Evolutionary conservation across 257 asterid genomes (phyloP).

Genomic region (Ilex aquifolium): DNA sequence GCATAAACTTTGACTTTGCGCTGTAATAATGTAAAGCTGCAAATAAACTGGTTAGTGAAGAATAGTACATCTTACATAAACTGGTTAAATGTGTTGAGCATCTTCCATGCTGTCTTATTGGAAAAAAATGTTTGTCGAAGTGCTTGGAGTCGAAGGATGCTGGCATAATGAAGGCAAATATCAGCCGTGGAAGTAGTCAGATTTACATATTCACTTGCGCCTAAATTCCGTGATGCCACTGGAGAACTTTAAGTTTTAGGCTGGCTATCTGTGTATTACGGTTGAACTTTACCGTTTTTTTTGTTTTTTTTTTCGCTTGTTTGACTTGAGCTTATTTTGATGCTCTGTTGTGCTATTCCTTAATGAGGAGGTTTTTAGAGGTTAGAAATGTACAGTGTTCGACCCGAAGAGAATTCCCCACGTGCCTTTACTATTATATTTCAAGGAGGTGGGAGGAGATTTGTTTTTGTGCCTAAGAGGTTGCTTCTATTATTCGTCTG

Average conservation of each 20-base stretch:
- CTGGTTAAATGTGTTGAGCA: not conserved
- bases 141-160: no score
- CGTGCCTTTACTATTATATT: no score
- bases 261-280: slow-evolving; percentile 9
- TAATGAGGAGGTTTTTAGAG: not conserved
- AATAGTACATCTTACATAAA: not conserved
- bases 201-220: not conserved
- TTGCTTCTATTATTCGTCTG: no score
- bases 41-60: not conserved
- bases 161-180: no score
- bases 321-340: slow-evolving; percentile 27
- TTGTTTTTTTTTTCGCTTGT: slow-evolving; percentile 7
- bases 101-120: not conserved
- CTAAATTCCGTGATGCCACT: not conserved
- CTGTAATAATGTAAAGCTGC: slow-evolving; percentile 3
- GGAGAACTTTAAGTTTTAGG: slow-evolving; percentile 17
- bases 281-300: slow-evolving; percentile 5
- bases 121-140: no score
- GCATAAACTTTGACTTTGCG: slow-evolving; percentile 21
- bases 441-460: no score
- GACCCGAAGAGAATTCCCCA: not conserved
- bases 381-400: not conserved
- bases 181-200: no score
- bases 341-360: slow-evolving; percentile 9
- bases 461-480: no score